Base-by-base conservation (phyloP, 441 rosid species). In the Oxalis stricta region DNA sequence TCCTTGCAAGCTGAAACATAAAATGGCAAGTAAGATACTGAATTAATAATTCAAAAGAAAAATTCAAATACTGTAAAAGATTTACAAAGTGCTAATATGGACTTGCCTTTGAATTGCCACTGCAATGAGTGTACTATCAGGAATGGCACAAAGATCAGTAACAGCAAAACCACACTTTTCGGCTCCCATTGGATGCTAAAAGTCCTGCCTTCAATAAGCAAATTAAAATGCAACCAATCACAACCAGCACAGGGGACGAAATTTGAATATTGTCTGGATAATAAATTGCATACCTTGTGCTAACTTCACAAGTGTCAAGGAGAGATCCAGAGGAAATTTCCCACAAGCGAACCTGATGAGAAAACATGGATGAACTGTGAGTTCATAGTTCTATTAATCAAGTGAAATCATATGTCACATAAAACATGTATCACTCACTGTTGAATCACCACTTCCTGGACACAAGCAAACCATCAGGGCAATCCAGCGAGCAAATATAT, bases 401-500 rank as follows among this genome's bases (percentile, higher is more conserved):
- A 33, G 33, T 30, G 10, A 32, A 36, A 50, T 34, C 45, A 26
- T 5, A 56, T 9, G 17, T 14, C 19, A 21, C 4, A 1, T 38
- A 26, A 44, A 50, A 32, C 20, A 15, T 4, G 10, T n/a, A 30
- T 46, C 26, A 58, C 83, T 81, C 63, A 85, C 96, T 0, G 87
- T 76, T 48, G 93, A 83, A 73, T 91, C 96, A 39, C 96, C 95
- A 45, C 98, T 71, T 52, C 96, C 98, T 42, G n/a, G 98, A 85
- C 58, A 83, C 70, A 59, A 91, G 98, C 53, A 72, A 69, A n/a
- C n/a, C n/a, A 33, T 75, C 87, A 11, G 73, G 64, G 48, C 45
- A 58, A 58, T 78, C 84, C 40, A 50, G 66, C 18, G 68, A 47
- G 61, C 46, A 31, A 56, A 80, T 26, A 63, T 85, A 91, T 46